A percentile compares a stretch with the other conserved stretches of the same genome.
phyloP scores from a whole-genome alignment of 2,329 filamentous ascomycete genomes.

The Neonectria faginata region DNA sequence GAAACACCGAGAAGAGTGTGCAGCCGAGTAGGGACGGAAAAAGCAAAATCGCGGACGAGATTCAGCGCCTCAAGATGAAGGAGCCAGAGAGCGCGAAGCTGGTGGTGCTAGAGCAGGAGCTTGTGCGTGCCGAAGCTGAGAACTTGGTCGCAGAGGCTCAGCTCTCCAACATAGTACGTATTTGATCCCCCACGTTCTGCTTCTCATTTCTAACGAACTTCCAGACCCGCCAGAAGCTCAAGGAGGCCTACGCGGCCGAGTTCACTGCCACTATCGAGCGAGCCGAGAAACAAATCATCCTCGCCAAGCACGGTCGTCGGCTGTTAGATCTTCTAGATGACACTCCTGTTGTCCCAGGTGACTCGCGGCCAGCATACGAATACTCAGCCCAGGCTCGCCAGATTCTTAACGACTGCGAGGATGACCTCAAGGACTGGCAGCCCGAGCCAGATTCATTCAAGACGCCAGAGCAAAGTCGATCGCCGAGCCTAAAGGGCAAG shows the following conservation, averaged over 20 bases:
- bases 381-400: constrained; percentile 77
- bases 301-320: constrained; percentile 89
- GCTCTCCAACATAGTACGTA: constrained; percentile 87
- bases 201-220: constrained; percentile 26
- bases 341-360: constrained; percentile 87
- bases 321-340: constrained; percentile 90
- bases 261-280: constrained; percentile 93
- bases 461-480: constrained; percentile 39
- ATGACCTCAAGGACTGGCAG: constrained; percentile 83
- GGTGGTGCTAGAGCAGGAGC: constrained; percentile 91
- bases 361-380: constrained; percentile 76
- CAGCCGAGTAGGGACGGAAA: constrained; percentile 92
- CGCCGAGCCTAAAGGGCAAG: constrained; percentile 45
- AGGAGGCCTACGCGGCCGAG: constrained; percentile 91
- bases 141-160: constrained; percentile 96
- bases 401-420: constrained; percentile 91
- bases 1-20: constrained; percentile 95
- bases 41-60: constrained; percentile 90
- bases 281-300: constrained; percentile 94
- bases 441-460: constrained; percentile 55
- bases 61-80: constrained; percentile 90
- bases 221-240: constrained; percentile 95
- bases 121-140: constrained; percentile 95
- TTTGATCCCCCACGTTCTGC: not conserved
- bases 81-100: constrained; percentile 87